These are phyloP conservation scores for Lactifluus hygrophoroides DNA, from an alignment of 768 basidiomycete species.

Conservation along the genomic window DNA sequence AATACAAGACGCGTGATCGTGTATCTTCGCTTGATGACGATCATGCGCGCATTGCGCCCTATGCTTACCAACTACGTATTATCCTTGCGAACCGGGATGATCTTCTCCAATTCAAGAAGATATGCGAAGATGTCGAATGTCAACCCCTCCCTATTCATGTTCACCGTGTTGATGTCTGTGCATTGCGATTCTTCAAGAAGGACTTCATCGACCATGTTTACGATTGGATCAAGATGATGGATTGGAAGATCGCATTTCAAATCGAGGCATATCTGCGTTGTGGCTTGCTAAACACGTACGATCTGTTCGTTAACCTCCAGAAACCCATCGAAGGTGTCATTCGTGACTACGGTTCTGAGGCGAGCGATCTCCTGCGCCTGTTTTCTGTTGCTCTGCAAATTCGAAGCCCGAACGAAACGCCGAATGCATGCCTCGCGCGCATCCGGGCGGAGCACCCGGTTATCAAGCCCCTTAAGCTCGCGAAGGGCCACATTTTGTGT, in stretches of 20 bases:
- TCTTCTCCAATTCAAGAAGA: slow-evolving; percentile 41
- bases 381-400: slow-evolving; percentile 43
- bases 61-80: slow-evolving; percentile 64
- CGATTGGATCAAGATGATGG: slow-evolving; percentile 35
- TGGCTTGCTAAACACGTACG: slow-evolving; percentile 49
- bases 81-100: slow-evolving; percentile 44
- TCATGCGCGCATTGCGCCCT: slow-evolving; percentile 55
- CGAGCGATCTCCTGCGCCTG: slow-evolving; percentile 42
- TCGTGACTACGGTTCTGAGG: slow-evolving; percentile 26
- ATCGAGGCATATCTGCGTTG: slow-evolving; percentile 62
- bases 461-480: slow-evolving; percentile 20
- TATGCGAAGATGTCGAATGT: slow-evolving; percentile 46
- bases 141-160: slow-evolving; percentile 23
- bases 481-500: slow-evolving; percentile 47
- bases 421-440: slow-evolving; percentile 40
- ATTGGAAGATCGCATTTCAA: slow-evolving; percentile 69
- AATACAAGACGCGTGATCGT: slow-evolving; percentile 42
- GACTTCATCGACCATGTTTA: slow-evolving; percentile 39
- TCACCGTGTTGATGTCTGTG: slow-evolving; percentile 39
- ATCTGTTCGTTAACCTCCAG: slow-evolving; percentile 40
- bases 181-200: slow-evolving; percentile 41
- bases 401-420: slow-evolving; percentile 34
- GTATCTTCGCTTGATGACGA: slow-evolving; percentile 47
- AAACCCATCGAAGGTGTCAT: slow-evolving; percentile 37
- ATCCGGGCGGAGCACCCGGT: slow-evolving; percentile 24